phyloP scores from a whole-genome alignment of 805 yeast genomes.

The Ogataea henricii region DNA sequence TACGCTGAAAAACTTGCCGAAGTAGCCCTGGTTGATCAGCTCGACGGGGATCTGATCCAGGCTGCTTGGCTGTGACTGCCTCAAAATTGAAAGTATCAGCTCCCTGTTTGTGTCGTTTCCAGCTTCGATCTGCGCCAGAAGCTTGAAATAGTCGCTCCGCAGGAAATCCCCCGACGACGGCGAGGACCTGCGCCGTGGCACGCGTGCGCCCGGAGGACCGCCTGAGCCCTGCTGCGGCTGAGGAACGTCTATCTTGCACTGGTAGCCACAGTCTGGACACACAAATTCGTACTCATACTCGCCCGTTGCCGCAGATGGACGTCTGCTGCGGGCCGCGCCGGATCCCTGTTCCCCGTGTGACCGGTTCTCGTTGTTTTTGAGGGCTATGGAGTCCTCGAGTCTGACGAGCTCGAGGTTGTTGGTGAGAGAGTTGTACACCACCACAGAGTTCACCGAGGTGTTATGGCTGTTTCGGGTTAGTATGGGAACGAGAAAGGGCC shows the following conservation, averaged over 20 bases:
- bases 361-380: neutral
- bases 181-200: constrained; percentile 6
- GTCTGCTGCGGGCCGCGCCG: constrained; percentile 7
- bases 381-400: constrained; percentile 13
- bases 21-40: constrained; percentile 82
- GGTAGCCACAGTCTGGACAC: constrained; percentile 34
- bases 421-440: constrained; percentile 31
- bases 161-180: constrained; percentile 15
- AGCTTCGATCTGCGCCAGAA: constrained; percentile 26
- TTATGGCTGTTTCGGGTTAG: constrained; percentile 22
- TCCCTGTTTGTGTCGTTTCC: constrained; percentile 24
- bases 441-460: constrained; percentile 29
- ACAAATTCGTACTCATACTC: constrained; percentile 20
- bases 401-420: constrained; percentile 31
- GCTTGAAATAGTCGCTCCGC: constrained; percentile 33
- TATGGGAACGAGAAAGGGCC: neutral
- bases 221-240: neutral
- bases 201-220: neutral
- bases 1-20: constrained; percentile 65
- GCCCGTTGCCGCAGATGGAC: constrained; percentile 10
- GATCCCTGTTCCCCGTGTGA: neutral
- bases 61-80: constrained; percentile 12
- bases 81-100: constrained; percentile 18
- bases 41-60: constrained; percentile 33
- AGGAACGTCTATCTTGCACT: constrained; percentile 16